Evolutionary conservation across 306 rosid genomes (phyloP), one percentile per base, ranked within the genome.

Genomic region (Castanospermum australe): DNA sequence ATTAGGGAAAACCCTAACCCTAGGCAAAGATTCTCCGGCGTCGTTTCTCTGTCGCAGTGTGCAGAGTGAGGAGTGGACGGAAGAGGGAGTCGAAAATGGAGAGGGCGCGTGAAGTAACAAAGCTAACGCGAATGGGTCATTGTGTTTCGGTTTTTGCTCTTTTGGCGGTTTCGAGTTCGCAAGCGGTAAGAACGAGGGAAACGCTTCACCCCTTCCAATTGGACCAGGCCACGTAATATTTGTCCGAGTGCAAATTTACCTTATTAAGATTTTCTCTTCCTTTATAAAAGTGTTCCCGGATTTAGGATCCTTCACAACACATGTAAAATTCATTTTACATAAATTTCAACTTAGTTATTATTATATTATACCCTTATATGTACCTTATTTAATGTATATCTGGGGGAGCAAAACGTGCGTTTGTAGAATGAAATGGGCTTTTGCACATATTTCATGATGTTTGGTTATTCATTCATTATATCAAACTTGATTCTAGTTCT

Each of bases 1-100:
- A 83, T 82, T 52, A 78, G 80, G 82, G 85, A 6, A 35, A 75
- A 77, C 75, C 75, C 80, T 45, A 85, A 84, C 80, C 84, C 86
- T 71, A 79, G 55, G 18, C 15, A 55, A 55, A 48, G 32, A 35
- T 30, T 42, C 72, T 22, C 82, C 67, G 57, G 60, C 45, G 48
- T 6, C 4, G 18, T 21, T 67, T 15, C 57, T 59, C 45, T 61
- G 80, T 50, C 45, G 28, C 55, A 78, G 72, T 33, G 45, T 59
- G 20, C 71, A 67, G 38, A 68, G 77, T 60, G 67, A 22, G 45
- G 45, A 66, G 65, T 38, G 55, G 36, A 11, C 13, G 21, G 8
- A 38, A 66, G 56, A 38, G 45, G 81, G 32, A 74, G 15, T 8
- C 18, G 56, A 67, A 17, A 22, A 2, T 5, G 59, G 33, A 30